These are phyloP conservation scores for Diaporthe sp. DNA, from an alignment of 2,329 filamentous ascomycete species.

Conservation along the genomic window DNA sequence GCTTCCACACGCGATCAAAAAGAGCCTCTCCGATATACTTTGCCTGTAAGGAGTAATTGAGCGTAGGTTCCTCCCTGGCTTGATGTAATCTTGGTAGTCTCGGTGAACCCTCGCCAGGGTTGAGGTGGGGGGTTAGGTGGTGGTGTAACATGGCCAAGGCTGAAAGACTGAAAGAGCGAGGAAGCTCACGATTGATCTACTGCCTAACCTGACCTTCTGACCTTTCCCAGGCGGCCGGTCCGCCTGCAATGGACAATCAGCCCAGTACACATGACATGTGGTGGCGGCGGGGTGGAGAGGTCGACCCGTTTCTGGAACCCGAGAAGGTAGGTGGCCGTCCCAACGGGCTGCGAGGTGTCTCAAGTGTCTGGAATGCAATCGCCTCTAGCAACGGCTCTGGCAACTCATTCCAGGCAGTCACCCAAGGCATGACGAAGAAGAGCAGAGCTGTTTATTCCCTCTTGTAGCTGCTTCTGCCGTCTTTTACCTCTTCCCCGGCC, in stretches of 20 bases:
- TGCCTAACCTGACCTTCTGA: not conserved
- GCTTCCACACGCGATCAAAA: conserved; percentile 1
- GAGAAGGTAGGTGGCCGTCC: conserved; percentile 4
- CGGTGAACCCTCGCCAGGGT: not conserved
- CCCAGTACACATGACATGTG: not conserved
- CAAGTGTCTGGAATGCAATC: conserved; percentile 36
- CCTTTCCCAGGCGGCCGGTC: not conserved
- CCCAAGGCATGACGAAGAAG: conserved; percentile 26
- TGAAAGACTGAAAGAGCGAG: not conserved
- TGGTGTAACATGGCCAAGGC: conserved; percentile 10
- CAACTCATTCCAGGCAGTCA: conserved; percentile 39
- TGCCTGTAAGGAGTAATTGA: not conserved
- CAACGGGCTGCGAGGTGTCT: conserved; percentile 26
- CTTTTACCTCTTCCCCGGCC: not conserved
- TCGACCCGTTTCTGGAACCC: conserved; percentile 18
- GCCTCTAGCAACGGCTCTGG: conserved; percentile 35
- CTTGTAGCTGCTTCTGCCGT: not conserved
- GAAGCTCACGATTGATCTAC: conserved; percentile 3
- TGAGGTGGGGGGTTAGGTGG: not conserved
- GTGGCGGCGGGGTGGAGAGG: not conserved
- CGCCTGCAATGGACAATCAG: not conserved
- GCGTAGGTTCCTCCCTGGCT: not conserved
- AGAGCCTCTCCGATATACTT: not conserved
- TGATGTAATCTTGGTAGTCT: not conserved
- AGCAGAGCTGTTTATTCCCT: conserved; percentile 9